A percentile compares a stretch with the other conserved stretches of the same genome.
Conservation (phyloP, 208 protist species). For the Angomonas deanei region DNA sequence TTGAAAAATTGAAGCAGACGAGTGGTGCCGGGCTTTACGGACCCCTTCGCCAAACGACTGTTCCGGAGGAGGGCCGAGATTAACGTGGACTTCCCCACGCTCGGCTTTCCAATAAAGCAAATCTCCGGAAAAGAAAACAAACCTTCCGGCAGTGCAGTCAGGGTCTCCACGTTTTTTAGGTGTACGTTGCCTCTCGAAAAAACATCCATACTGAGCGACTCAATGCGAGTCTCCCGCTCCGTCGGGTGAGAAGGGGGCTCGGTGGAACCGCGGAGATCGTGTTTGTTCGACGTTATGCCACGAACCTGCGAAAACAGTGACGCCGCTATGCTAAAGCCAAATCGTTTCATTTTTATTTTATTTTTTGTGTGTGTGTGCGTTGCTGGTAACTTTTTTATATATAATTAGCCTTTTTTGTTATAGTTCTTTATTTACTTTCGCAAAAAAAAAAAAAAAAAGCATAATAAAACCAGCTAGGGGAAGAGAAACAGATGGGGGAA, state of each 20-base stretch:
- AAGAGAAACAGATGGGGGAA: background rate
- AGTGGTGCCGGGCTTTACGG: constrained; percentile 52
- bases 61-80: constrained; percentile 82
- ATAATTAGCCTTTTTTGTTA: no score
- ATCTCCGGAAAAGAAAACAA: constrained; percentile 86
- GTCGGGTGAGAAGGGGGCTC: no score
- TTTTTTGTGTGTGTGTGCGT: no score
- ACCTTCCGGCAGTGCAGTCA: constrained; percentile 79
- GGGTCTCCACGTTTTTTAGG: constrained; percentile 73
- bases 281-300: no score
- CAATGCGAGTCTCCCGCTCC: constrained; percentile 27
- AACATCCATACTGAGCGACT: constrained; percentile 63
- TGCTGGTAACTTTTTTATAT: no score
- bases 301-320: no score
- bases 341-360: no score
- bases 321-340: no score
- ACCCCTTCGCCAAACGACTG: constrained; percentile 43
- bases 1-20: constrained; percentile 87
- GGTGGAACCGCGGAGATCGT: no score
- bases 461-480: background rate
- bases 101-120: constrained; percentile 88
- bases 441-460: no score
- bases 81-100: constrained; percentile 82
- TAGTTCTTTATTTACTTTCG: no score
- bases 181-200: constrained; percentile 80